Base-by-base conservation (phyloP, 1,284 basidiomycete species). In the Ganoderma multipileum region DNA sequence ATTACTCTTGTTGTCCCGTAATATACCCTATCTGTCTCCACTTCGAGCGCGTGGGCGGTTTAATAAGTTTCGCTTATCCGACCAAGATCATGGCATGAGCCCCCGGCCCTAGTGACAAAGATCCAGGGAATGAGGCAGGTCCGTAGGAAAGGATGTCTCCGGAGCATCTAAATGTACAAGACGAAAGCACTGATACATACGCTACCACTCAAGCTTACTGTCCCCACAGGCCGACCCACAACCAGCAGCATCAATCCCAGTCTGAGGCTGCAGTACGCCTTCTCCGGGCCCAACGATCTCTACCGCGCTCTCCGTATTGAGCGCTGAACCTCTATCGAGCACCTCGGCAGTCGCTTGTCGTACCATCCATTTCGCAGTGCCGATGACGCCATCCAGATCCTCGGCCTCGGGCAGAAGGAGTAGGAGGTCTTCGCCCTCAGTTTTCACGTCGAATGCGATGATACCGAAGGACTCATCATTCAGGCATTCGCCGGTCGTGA, bases 401-500 rank as follows among this genome's bases (percentile, higher is more conserved):
- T 86, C 82, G 0, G 83, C 75, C 9, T 87, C 84, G 0, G 91
- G 91, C 1, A 93, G 85, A 14, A 87, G 81, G 2, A 92, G 76
- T 23, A 86, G 80, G 16, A 91, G 79, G 42, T 84, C 79, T 3
- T 83, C 82, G 23, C 82, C 81, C 41, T 86, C 85, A 71, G 82
- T 79, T 58, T 84, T 84, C 30, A 87, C 86, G 54, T 92, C 87
- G 71, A 94, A 94, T 0, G 89, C 81, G 71, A 92, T 81, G 68
- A 94, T 89, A 64, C 84, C 84, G 79, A 89, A 93, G 11, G 90
- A 85, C 36, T 81, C 76, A 74, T 93, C 91, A 74, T 89, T 91
- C 54, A 89, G 79, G 76, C 90, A 92, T 63, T 84, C 83, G 2
- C 91, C 91, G 4, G 82, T 82, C 12, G 83, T 81, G 44, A 93